These are phyloP conservation scores for Penicillium alfredii DNA, from an alignment of 495 filamentous ascomycete species.

Conservation along the genomic window DNA sequence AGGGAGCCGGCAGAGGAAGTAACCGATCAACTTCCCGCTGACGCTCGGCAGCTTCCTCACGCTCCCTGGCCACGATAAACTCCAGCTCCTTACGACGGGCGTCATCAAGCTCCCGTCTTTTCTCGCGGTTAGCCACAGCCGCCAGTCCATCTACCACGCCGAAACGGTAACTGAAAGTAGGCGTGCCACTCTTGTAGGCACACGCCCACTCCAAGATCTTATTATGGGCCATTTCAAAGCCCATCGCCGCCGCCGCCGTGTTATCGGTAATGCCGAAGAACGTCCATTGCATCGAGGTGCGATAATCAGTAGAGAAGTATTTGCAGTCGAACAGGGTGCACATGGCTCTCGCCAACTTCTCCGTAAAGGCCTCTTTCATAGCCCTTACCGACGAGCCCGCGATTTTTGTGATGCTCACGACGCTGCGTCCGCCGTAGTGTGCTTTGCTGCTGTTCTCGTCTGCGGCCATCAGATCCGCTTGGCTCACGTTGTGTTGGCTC, in stretches of 20 bases:
- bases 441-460: slow-evolving; percentile 9
- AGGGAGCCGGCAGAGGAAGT: background rate
- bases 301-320: background rate
- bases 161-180: slow-evolving; percentile 24
- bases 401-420: slow-evolving; percentile 8
- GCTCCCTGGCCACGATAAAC: slow-evolving; percentile 10
- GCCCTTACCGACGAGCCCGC: background rate
- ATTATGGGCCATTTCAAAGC: slow-evolving; percentile 26
- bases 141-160: slow-evolving; percentile 23
- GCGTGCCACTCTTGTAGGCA: slow-evolving; percentile 17
- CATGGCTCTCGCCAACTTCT: slow-evolving; percentile 6
- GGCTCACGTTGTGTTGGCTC: slow-evolving; percentile 22
- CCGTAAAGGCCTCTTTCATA: slow-evolving; percentile 4
- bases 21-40: background rate
- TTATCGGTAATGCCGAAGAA: slow-evolving; percentile 31
- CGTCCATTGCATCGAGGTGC: slow-evolving; percentile 4
- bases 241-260: slow-evolving; percentile 27
- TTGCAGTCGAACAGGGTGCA: slow-evolving; percentile 10
- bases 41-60: slow-evolving; percentile 9
- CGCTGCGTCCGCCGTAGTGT: slow-evolving; percentile 17
- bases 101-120: slow-evolving; percentile 12
- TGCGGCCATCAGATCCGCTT: slow-evolving; percentile 19
- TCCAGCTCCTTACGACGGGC: slow-evolving; percentile 20
- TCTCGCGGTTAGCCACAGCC: slow-evolving; percentile 22
- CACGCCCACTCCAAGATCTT: slow-evolving; percentile 23